phyloP scores from a whole-genome alignment of 768 basidiomycete genomes.

The Paxillus rubicundulus region DNA sequence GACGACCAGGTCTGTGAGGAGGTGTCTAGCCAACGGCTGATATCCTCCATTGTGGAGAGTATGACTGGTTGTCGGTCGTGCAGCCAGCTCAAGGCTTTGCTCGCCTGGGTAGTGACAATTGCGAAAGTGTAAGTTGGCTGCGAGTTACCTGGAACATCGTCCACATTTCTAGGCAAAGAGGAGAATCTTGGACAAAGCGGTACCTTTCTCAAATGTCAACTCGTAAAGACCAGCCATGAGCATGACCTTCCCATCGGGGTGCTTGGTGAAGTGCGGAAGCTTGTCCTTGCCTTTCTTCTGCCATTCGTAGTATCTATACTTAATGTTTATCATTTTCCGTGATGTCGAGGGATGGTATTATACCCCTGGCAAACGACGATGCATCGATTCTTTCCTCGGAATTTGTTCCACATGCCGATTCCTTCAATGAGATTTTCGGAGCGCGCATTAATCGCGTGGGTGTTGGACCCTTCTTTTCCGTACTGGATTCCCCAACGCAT shows the following conservation, averaged over 20 bases:
- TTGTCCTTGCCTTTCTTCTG: conserved; percentile 77
- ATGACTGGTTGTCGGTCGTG: conserved; percentile 90
- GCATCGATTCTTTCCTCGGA: conserved; percentile 82
- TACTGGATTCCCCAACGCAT: conserved; percentile 91
- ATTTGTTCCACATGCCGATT: conserved; percentile 80
- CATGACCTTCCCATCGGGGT: conserved; percentile 61
- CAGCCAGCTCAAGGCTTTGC: conserved; percentile 75
- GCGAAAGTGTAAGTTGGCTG: conserved; percentile 77
- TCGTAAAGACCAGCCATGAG: conserved; percentile 91
- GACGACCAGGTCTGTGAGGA: conserved; percentile 61
- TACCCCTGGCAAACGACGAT: conserved; percentile 81
- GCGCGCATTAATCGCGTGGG: conserved; percentile 90
- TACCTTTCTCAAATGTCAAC: conserved; percentile 62
- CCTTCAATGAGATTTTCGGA: conserved; percentile 75
- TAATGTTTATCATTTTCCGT: neutral
- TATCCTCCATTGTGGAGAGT: conserved; percentile 56
- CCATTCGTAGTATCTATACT: conserved; percentile 89
- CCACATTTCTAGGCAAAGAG: neutral
- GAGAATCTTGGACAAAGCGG: neutral
- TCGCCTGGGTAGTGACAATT: conserved; percentile 82
- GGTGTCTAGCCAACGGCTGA: conserved; percentile 80
- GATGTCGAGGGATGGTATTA: neutral
- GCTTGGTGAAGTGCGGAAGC: conserved; percentile 78
- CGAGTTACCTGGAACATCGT: conserved; percentile 41
- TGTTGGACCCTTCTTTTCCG: conserved; percentile 51